Base-by-base conservation (phyloP, 768 basidiomycete species). In the Pleurotus djamor region DNA sequence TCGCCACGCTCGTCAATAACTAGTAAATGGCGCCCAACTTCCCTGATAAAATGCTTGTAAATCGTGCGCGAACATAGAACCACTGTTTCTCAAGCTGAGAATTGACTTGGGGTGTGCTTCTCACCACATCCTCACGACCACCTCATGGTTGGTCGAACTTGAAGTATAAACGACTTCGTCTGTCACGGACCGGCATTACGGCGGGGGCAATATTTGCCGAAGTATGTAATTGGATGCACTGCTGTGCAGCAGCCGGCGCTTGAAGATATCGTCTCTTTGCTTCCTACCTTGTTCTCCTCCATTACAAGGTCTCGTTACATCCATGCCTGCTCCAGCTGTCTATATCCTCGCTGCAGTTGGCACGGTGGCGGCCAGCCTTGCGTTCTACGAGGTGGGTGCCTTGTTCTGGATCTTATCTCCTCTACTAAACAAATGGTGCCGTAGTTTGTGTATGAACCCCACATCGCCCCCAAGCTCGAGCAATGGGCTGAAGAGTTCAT, bases 371-470 rank as follows among this genome's bases (percentile, higher is more conserved):
- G 83, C 78, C 16, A 75, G 68, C 0, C n/a, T 80, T 43, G 83
- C 78, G 0, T 85, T 88, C 71, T 82, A 85, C 64, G 80, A 87
- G 78, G 86, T 86, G 57, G 21, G 21, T 28, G 21, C 21, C 21
- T 28, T 28, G 21, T 28, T 44, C 76, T 36, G 44, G 43, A 35
- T 50, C 33, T 28, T 17, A 45, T 21, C 44, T 28, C 21, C 21
- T 28, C 57, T 60, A 16, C 44, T 52, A 58, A 41, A 56, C 21
- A 28, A 28, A 28, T 28, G 21, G 21, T 28, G 21, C 21, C 21
- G 21, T 59, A 90, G 88, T 84, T 85, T 58, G 81, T 90, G 33
- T 89, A 87, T 59, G 86, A 87, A 61, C 87, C 87, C 8, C 86
- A 88, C 60, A 79, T 89, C 59, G 86, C 85, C 16, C 87, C 87